Evolutionary conservation across 805 yeast species (phyloP), one percentile per base, ranked within the genome.

Genomic region (Monosporozyma aerobia): DNA sequence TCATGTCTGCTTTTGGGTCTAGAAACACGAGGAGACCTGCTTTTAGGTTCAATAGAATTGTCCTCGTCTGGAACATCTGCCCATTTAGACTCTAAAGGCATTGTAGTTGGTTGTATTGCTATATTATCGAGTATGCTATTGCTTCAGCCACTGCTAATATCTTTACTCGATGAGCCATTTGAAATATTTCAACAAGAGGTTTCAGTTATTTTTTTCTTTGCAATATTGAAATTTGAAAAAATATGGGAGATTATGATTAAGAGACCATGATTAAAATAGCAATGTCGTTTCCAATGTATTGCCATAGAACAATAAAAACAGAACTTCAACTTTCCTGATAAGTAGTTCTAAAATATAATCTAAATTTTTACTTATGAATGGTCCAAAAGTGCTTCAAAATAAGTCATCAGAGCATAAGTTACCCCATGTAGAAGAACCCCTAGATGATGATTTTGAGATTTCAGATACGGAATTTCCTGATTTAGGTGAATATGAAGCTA

Each of bases 71-170:
- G 56, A 13, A 53, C 62, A 44, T 58, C 60, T 11, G 68, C 68
- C 69, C 69, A 65, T 53, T 53, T 63, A 3, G 69, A 64, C 48
- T 63, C 66, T 40, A 64, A 47, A 11, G 57, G 60, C 67, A 63
- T 63, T 23, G 4, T n/a, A 13, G 5, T 13, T 11, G 4, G n/a
- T 5, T 33, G 14, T 33, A 33, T 37, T 44, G 11, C 16, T 27
- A 44, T 9, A 14, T 33, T 37, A 11, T n/a, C 14, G 6, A 23
- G n/a, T n/a, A n/a, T 39, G 23, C n/a, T 39, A 4, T 39, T 22
- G 43, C 16, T 39, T n/a, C 6, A 10, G 9, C 39, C 39, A 40
- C 27, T 40, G 44, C 19, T 10, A 9, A 16, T 40, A 14, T 40
- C 44, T n/a, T 19, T 13, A 19, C 19, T 14, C 39, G 39, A 35